Base-by-base conservation (phyloP, 2,329 filamentous ascomycete genomes). In the Colletotrichum gigasporum region DNA sequence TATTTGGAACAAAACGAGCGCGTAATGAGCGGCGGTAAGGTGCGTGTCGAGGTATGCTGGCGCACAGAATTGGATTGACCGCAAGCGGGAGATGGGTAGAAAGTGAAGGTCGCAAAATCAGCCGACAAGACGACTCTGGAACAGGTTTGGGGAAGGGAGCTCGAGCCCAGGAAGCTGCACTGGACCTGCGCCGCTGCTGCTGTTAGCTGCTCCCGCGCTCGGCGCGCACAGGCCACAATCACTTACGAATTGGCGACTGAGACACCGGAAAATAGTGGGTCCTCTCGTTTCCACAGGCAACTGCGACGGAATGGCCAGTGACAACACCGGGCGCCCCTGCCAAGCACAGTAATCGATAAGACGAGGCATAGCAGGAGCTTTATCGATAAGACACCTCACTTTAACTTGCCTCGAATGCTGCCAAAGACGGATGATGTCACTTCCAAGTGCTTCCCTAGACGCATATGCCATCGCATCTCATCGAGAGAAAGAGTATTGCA, bases 251-350 rank as follows among this genome's bases (percentile, higher is more conserved):
- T 30, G n/a, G 12, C 20, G 18, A 41, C 20, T 53, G n/a, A 35
- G 22, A 24, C 18, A 20, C 10, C 50, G 22, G 8, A n/a, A n/a
- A n/a, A n/a, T n/a, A n/a, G n/a, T n/a, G n/a, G n/a, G n/a, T n/a
- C n/a, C n/a, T n/a, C n/a, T 28, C 22, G 50, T 52, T 52, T 53
- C 50, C 50, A 53, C 34, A 7, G 50, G 50, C 50, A 53, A 53
- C 50, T 26, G 24, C 5, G 50, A 20, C 14, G 28, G 9, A 26
- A 9, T 32, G n/a, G 26, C 48, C 34, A 39, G 48, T 52, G 20
- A 52, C 48, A 39, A 22, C 48, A 39, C 48, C 34, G 28, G 48
- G 48, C 32, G 32, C 48, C 48, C 48, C 50, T 53, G 50, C 50
- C 35, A 41, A 53, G 50, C 14, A n/a, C n/a, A n/a, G n/a, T n/a